A percentile compares a stretch with the other conserved stretches of the same genome.
phyloP scores from a whole-genome alignment of 1,284 basidiomycete genomes.

The Heterobasidion parviporum region DNA sequence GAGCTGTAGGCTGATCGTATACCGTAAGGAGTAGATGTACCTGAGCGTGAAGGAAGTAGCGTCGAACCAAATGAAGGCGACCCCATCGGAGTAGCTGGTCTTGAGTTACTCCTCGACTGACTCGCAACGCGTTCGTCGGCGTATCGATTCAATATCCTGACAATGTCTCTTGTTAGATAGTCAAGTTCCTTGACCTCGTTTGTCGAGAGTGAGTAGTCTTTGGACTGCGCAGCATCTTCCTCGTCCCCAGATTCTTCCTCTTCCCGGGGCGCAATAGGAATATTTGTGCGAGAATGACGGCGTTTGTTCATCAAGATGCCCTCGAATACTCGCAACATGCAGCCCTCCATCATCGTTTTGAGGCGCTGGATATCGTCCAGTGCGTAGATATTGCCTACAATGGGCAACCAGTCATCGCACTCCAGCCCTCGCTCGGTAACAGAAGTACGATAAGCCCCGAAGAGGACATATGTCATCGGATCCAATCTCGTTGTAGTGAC shows the following conservation, averaged over 20 bases:
- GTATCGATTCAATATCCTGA: constrained; percentile 61
- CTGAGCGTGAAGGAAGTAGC: constrained; percentile 31
- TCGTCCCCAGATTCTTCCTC: constrained; percentile 60
- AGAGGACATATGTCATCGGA: constrained; percentile 87
- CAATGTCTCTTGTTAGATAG: constrained; percentile 64
- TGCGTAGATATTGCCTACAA: constrained; percentile 70
- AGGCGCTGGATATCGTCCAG: constrained; percentile 84
- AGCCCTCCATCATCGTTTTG: constrained; percentile 76
- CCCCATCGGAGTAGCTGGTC: constrained; percentile 54
- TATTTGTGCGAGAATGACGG: constrained; percentile 23
- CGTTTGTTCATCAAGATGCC: constrained; percentile 57
- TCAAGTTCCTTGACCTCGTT: constrained; percentile 73
- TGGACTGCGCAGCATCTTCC: constrained; percentile 28
- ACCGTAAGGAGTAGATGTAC: constrained; percentile 46
- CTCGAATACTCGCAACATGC: constrained; percentile 89
- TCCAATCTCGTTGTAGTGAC: constrained; percentile 84
- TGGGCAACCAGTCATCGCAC: constrained; percentile 89
- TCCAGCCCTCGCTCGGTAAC: constrained; percentile 66
- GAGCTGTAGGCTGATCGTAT: constrained; percentile 43
- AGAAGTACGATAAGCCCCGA: constrained; percentile 78
- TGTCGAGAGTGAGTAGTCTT: constrained; percentile 44
- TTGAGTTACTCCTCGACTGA: constrained; percentile 52
- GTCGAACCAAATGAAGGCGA: constrained; percentile 31
- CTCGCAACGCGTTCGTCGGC: constrained; percentile 48
- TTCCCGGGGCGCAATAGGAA: constrained; percentile 36